These are phyloP conservation scores for Solanum pennellii DNA, from an alignment of 257 asterid genomes.

Conservation along the genomic window DNA sequence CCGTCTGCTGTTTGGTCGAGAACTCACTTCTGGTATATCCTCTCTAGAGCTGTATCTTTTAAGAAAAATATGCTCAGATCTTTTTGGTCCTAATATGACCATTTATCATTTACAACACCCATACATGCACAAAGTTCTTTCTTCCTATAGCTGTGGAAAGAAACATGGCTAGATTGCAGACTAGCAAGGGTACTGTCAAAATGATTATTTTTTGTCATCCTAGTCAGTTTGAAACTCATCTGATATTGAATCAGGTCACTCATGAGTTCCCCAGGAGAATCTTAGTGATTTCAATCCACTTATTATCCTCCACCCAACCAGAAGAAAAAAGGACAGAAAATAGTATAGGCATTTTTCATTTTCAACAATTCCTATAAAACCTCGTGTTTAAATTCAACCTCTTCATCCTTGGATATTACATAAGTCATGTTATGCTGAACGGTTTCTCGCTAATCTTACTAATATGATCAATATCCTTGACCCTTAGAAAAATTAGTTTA, in stretches of 20 bases:
- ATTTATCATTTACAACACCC: not conserved
- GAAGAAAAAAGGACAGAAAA: not conserved
- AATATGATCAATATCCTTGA: not conserved
- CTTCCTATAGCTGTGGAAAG: not conserved
- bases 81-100: not conserved
- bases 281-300: not conserved
- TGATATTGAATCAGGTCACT: not conserved
- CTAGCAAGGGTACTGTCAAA: not conserved
- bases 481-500: not conserved
- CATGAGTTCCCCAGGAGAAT: not conserved
- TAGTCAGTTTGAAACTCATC: not conserved
- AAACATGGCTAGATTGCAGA: not conserved
- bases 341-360: not conserved
- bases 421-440: not conserved
- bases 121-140: not conserved
- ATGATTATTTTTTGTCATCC: not conserved
- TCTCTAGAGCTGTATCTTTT: not conserved
- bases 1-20: conserved; percentile 80
- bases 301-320: not conserved
- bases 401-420: not conserved
- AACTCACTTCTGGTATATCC: conserved; percentile 88
- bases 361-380: not conserved
- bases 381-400: not conserved
- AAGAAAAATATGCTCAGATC: not conserved
- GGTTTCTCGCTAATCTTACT: not conserved